phyloP scores from a whole-genome alignment of 345 rosid genomes.

The Ailanthus altissimus region DNA sequence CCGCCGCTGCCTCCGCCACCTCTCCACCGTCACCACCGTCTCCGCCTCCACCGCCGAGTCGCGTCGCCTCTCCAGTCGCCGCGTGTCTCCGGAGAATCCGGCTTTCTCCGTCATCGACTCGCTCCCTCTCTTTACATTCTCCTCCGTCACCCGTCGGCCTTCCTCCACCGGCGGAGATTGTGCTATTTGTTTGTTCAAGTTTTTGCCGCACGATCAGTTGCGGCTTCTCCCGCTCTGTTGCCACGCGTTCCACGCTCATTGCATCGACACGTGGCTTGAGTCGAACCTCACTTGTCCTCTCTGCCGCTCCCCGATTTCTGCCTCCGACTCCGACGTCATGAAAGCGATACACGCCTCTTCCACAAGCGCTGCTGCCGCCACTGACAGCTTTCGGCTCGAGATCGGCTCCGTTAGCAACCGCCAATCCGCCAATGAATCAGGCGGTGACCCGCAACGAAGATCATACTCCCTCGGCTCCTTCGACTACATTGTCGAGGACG shows the following conservation, averaged over 20 bases:
- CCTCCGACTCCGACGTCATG: conserved; percentile 63
- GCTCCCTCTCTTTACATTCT: conserved; percentile 77
- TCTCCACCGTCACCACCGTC: conserved; percentile 23
- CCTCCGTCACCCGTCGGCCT: conserved; percentile 61
- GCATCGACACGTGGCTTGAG: conserved; percentile 79
- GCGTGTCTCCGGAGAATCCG: conserved; percentile 53
- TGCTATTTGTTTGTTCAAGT: conserved; percentile 82
- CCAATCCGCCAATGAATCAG: conserved; percentile 26
- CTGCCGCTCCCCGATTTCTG: conserved; percentile 72
- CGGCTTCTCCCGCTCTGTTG: conserved; percentile 87
- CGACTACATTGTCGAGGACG: conserved; percentile 79
- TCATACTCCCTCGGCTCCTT: conserved; percentile 85
- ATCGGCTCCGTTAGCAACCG: conserved; percentile 85
- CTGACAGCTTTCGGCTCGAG: conserved; percentile 76
- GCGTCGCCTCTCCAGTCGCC: conserved; percentile 33
- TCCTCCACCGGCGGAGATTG: conserved; percentile 56
- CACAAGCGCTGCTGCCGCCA: conserved; percentile 12
- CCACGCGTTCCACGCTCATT: conserved; percentile 81
- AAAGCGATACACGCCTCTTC: conserved; percentile 44
- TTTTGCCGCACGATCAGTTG: conserved; percentile 72
- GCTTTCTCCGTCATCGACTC: conserved; percentile 48
- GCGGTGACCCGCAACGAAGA: conserved; percentile 34
- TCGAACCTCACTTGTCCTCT: conserved; percentile 87
- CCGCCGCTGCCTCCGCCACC: conserved; percentile 52
- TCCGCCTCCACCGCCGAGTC: conserved; percentile 23